Percentiles rank a stretch among this genome's conserved stretches.
phyloP scores from a whole-genome alignment of 495 filamentous ascomycete genomes.

The Xylaria castorea region DNA sequence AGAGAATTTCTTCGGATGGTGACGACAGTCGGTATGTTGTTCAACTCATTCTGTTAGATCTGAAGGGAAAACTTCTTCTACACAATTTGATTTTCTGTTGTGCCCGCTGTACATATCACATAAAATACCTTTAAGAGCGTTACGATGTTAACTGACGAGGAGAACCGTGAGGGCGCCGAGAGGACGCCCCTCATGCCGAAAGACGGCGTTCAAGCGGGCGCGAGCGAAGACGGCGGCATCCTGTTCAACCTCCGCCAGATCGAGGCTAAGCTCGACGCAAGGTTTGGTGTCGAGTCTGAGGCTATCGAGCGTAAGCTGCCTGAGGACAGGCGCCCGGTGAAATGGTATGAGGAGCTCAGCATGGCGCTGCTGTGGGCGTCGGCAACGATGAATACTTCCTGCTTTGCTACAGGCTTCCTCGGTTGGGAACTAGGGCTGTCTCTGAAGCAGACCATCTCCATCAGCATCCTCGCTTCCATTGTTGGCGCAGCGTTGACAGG shows the following conservation, averaged over 20 bases:
- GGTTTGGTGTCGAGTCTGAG: conserved; percentile 61
- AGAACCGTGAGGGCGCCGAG: background rate
- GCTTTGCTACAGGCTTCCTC: conserved; percentile 59
- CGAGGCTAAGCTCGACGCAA: conserved; percentile 58
- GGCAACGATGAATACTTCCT: conserved; percentile 62
- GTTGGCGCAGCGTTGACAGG: conserved; percentile 56
- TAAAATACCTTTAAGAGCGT: background rate
- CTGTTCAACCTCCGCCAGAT: conserved; percentile 50
- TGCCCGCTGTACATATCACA: background rate
- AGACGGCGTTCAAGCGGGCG: background rate
- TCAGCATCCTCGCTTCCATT: conserved; percentile 57
- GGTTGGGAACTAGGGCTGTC: conserved; percentile 57
- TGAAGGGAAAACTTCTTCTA: background rate
- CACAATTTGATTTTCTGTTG: background rate
- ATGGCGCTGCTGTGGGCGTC: conserved; percentile 52
- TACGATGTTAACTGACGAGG: conserved; percentile 3
- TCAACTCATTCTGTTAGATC: background rate
- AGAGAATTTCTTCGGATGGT: background rate
- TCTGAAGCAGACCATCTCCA: conserved; percentile 57
- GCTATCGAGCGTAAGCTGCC: conserved; percentile 59
- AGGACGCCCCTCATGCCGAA: background rate
- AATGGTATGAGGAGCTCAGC: conserved; percentile 31
- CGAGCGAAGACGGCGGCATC: conserved; percentile 20
- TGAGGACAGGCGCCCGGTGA: conserved; percentile 51
- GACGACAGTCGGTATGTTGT: background rate